Base-by-base conservation (phyloP, 2,329 filamentous ascomycete genomes). In the Diplodia sapinea region DNA sequence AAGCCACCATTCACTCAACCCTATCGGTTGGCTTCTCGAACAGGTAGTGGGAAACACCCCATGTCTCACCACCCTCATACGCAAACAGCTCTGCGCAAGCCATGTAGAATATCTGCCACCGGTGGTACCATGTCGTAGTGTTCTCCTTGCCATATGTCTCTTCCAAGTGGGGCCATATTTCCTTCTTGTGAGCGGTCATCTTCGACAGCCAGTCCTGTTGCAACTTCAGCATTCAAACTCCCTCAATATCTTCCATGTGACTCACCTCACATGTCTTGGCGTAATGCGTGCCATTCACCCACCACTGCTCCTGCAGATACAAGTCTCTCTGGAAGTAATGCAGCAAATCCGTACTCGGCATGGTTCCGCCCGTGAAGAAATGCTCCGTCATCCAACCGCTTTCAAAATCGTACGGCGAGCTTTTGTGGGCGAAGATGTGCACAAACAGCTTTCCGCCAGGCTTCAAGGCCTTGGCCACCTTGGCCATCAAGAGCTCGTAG, bases 31-130 rank as follows among this genome's bases (percentile, higher is more conserved):
- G 77, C 79, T 90, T 91, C 77, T 88, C 84, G 72, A 91, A 91
- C 66, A 90, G 77, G 73, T 88, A 88, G 78, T 91, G 88, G 55
- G 83, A 83, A 1, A 91, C 87, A 4, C 88, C 89, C 88, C 89
- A 91, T 5, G 83, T 86, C 73, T 91, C 88, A 11, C 88, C 88
- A 15, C 85, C 86, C 47, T 87, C 83, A 75, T 86, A 89, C 50
- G 85, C 86, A 76, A 91, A 91, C 69, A 91, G 75, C 78, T 91
- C 88, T 54, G 88, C 87, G 77, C 89, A 91, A 33, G 88, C 89
- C 83, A 91, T 82, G 75, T 90, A 90, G 71, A 91, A 92, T 40
- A 91, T 86, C 79, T 91, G 87, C 89, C 89, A 92, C 67, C 89
- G 81, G 73, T 90, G 85, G 74, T 86, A 91, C 89, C 88, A 91